A percentile compares a stretch with the other conserved stretches of the same genome.
phyloP scores from a whole-genome alignment of 257 asterid genomes.

The Capsicum rhomboideum region DNA sequence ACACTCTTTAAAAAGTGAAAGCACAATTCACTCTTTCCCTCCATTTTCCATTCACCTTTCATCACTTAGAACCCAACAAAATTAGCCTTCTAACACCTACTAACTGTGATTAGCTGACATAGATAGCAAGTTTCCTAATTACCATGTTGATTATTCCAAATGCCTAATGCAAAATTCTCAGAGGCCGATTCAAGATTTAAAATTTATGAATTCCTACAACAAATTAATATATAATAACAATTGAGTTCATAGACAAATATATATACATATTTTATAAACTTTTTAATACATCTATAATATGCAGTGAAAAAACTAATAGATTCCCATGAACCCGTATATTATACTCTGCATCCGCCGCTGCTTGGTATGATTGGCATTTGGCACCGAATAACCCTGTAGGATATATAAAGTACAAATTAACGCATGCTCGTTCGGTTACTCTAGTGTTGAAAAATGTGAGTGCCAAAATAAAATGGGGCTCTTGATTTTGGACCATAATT shows the following conservation, averaged over 20 bases:
- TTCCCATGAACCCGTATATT: too few species aligned
- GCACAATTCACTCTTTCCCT: too few species aligned
- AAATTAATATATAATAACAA: background rate
- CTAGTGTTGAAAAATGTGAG: background rate
- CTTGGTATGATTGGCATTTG: background rate
- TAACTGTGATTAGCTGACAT: too few species aligned
- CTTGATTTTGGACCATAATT: slow-evolving; percentile 1
- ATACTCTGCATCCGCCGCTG: background rate
- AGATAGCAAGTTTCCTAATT: too few species aligned
- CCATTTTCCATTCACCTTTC: too few species aligned
- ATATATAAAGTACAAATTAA: background rate
- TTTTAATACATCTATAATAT: too few species aligned
- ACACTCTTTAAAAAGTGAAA: too few species aligned
- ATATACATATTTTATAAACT: too few species aligned
- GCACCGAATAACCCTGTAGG: background rate
- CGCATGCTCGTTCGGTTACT: background rate
- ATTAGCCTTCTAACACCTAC: too few species aligned
- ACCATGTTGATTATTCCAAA: background rate
- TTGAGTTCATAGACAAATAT: background rate
- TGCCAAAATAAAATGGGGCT: background rate
- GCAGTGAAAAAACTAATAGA: too few species aligned
- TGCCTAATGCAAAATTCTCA: background rate
- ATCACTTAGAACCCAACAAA: too few species aligned
- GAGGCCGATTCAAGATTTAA: background rate
- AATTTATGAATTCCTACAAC: background rate